Evolutionary conservation across 176 grass and related monocot genomes (phyloP).

Genomic region (Tuctoria greenei): DNA sequence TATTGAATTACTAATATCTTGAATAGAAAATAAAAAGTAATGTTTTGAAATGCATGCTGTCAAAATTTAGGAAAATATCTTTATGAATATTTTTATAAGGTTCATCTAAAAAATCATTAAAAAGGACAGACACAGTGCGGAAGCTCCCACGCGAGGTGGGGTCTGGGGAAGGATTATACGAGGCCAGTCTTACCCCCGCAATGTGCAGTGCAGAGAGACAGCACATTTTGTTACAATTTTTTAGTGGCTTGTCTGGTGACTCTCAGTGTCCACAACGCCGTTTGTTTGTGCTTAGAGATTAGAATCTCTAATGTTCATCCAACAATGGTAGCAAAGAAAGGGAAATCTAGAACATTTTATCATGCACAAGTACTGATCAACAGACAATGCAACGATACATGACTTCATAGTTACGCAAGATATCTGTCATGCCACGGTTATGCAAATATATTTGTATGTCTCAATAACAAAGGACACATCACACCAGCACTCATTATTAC

Average conservation of each 20-base stretch:
- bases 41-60: neutral
- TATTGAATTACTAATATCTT: neutral
- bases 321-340: too few species aligned
- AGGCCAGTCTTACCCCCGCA: too few species aligned
- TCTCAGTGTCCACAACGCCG: neutral
- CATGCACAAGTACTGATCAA: constrained; percentile 17
- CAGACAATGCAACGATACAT: constrained; percentile 6
- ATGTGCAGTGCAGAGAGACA: too few species aligned
- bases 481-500: neutral
- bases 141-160: too few species aligned
- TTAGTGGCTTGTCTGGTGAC: too few species aligned
- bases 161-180: too few species aligned
- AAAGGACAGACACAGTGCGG: too few species aligned
- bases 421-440: neutral
- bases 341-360: too few species aligned
- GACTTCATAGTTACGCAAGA: neutral
- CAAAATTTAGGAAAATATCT: neutral
- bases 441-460: constrained; percentile 11
- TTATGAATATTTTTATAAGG: neutral
- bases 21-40: neutral
- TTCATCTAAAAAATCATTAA: neutral
- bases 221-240: too few species aligned
- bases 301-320: too few species aligned
- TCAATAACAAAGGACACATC: constrained; percentile 19
- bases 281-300: too few species aligned